Percentiles rank a stretch among this genome's conserved stretches.
These are phyloP conservation scores for Lachnellula suecica DNA, from an alignment of 2,329 filamentous ascomycete genomes.

Conservation along the genomic window DNA sequence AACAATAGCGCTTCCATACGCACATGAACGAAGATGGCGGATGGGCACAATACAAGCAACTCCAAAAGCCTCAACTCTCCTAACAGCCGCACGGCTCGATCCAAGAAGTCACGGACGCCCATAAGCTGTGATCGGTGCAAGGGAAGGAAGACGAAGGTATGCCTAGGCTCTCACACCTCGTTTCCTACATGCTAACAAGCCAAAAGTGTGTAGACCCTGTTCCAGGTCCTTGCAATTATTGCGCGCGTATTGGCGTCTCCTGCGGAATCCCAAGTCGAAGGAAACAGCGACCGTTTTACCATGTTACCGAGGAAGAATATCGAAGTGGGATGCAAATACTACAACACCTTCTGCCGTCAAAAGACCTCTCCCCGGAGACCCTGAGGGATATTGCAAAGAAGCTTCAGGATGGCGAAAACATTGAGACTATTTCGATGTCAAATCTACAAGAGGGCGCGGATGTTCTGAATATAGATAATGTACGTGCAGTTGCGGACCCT, in stretches of 20 bases:
- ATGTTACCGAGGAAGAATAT: constrained; percentile 24
- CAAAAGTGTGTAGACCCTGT: constrained; percentile 20
- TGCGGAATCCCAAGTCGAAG: constrained; percentile 15
- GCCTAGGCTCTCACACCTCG: background rate
- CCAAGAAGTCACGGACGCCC: constrained; percentile 18
- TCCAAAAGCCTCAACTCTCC: constrained; percentile 3
- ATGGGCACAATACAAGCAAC: background rate
- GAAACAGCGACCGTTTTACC: constrained; percentile 21
- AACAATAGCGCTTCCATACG: no score
- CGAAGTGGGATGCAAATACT: constrained; percentile 19
- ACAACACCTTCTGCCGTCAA: constrained; percentile 15
- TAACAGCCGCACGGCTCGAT: background rate
- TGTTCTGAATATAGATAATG: background rate
- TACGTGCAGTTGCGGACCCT: background rate
- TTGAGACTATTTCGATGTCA: background rate
- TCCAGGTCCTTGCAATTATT: constrained; percentile 22
- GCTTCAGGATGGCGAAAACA: constrained; percentile 3
- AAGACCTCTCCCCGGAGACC: constrained; percentile 15
- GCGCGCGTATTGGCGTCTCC: constrained; percentile 18
- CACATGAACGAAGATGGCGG: no score
- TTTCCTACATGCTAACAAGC: background rate
- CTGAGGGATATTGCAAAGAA: constrained; percentile 14
- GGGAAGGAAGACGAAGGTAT: constrained; percentile 20
- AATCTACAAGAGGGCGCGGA: background rate
- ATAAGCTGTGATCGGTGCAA: constrained; percentile 21